Conservation (phyloP, 2,329 filamentous ascomycete species). For the Fusarium continuum region DNA sequence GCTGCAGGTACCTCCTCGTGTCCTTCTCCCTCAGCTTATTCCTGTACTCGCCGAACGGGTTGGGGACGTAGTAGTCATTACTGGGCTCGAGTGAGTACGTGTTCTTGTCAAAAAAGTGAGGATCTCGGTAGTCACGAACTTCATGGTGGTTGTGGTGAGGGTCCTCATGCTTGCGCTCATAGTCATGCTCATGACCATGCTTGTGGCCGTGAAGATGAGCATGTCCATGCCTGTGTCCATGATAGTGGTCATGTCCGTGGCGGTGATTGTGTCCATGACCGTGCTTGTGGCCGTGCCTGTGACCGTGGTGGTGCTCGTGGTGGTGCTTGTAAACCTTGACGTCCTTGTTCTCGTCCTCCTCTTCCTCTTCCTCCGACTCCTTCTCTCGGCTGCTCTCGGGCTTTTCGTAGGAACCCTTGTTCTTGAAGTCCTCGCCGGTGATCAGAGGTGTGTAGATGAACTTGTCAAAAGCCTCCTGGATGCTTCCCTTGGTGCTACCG, state of each 20-base stretch:
- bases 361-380: not conserved
- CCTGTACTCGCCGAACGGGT: not conserved
- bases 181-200: not conserved
- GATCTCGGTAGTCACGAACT: too few relatives aligned
- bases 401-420: constrained; percentile 10
- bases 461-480: constrained; percentile 41
- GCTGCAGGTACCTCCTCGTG: not conserved
- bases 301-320: constrained; percentile 12
- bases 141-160: too few relatives aligned
- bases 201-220: not conserved
- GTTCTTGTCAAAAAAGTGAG: not conserved
- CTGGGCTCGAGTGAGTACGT: constrained; percentile 4
- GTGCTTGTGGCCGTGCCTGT: constrained; percentile 3
- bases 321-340: constrained; percentile 2
- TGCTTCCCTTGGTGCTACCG: constrained; percentile 41
- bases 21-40: not conserved
- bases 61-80: not conserved
- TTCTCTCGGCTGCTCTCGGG: not conserved
- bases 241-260: not conserved
- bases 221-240: constrained; percentile 6
- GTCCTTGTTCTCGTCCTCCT: not conserved
- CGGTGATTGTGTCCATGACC: not conserved
- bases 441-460: constrained; percentile 44
- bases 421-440: constrained; percentile 44
- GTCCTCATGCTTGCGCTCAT: not conserved